These are phyloP conservation scores for Phytopythium mirpurense DNA, from an alignment of 352 stramenopile species.

Conservation along the genomic window DNA sequence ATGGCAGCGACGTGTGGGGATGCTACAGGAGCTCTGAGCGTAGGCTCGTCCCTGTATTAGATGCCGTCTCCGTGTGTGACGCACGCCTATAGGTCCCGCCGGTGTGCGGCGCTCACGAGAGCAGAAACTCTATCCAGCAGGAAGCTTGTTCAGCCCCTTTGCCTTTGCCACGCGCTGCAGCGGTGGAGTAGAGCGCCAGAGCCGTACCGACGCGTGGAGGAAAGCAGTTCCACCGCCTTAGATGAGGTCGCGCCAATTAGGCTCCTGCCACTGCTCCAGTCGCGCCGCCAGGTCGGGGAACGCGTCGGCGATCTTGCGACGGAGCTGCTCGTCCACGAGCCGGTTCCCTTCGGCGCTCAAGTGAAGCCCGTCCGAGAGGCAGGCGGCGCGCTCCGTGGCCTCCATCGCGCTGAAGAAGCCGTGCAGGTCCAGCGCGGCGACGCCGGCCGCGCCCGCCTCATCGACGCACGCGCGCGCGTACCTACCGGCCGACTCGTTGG, in stretches of 20 bases:
- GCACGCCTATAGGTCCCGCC: too few relatives aligned
- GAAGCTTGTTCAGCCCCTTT: too few relatives aligned
- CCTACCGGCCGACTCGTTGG: slow-evolving; percentile 25
- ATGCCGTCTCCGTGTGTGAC: too few relatives aligned
- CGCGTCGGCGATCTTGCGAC: slow-evolving; percentile 19
- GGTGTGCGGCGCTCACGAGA: too few relatives aligned
- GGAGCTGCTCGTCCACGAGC: slow-evolving; percentile 35
- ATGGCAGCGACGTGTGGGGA: too few relatives aligned
- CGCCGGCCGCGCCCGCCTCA: slow-evolving; percentile 15
- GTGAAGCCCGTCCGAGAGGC: slow-evolving; percentile 53
- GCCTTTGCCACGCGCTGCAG: too few relatives aligned
- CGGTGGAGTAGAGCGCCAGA: too few relatives aligned
- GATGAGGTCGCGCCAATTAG: slow-evolving; percentile 21
- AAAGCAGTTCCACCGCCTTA: too few relatives aligned
- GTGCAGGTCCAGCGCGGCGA: slow-evolving; percentile 40
- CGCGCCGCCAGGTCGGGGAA: slow-evolving; percentile 19
- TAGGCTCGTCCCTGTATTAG: too few relatives aligned
- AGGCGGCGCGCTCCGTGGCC: slow-evolving; percentile 18
- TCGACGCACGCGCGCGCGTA: slow-evolving; percentile 47
- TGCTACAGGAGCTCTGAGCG: too few relatives aligned
- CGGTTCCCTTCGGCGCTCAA: slow-evolving; percentile 42
- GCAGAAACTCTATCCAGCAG: too few relatives aligned
- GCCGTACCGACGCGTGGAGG: too few relatives aligned
- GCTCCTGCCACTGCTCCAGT: slow-evolving; percentile 29
- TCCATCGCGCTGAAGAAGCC: slow-evolving; percentile 38